phyloP scores from a whole-genome alignment of 768 basidiomycete species.

The Lentinula aciculospora region DNA sequence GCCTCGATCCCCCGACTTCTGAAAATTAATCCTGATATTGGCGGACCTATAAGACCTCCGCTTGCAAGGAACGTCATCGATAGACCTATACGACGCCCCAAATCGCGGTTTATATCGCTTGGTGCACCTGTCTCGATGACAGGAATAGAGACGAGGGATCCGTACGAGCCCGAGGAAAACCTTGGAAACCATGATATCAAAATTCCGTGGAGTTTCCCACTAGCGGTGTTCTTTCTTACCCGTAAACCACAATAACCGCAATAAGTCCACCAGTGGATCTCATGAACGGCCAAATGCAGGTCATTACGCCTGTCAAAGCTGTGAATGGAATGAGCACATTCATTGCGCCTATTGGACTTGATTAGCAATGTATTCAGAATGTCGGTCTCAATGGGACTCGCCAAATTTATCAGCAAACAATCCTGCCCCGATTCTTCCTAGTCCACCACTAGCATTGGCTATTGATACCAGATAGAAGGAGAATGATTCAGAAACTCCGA shows the following conservation, averaged over 20 bases:
- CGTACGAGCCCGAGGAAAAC: constrained; percentile 28
- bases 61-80: constrained; percentile 27
- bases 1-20: constrained; percentile 20
- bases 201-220: background rate
- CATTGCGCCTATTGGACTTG: constrained; percentile 43
- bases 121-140: constrained; percentile 15
- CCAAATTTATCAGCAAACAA: constrained; percentile 50
- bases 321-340: constrained; percentile 68
- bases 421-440: constrained; percentile 56
- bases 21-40: constrained; percentile 34
- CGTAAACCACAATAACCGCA: constrained; percentile 32
- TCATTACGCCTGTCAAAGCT: constrained; percentile 28
- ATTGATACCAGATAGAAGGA: constrained; percentile 64
- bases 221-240: constrained; percentile 16
- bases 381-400: constrained; percentile 15
- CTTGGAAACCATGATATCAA: constrained; percentile 12
- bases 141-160: constrained; percentile 24
- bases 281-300: constrained; percentile 39
- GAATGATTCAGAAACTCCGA: constrained; percentile 44
- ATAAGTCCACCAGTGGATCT: constrained; percentile 19
- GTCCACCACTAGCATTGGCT: constrained; percentile 58
- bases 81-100: constrained; percentile 32
- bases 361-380: background rate
- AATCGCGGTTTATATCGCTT: constrained; percentile 18
- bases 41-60: constrained; percentile 33